Evolutionary conservation across 306 rosid genomes (phyloP).

Genomic region (Echinosophora koreensis): DNA sequence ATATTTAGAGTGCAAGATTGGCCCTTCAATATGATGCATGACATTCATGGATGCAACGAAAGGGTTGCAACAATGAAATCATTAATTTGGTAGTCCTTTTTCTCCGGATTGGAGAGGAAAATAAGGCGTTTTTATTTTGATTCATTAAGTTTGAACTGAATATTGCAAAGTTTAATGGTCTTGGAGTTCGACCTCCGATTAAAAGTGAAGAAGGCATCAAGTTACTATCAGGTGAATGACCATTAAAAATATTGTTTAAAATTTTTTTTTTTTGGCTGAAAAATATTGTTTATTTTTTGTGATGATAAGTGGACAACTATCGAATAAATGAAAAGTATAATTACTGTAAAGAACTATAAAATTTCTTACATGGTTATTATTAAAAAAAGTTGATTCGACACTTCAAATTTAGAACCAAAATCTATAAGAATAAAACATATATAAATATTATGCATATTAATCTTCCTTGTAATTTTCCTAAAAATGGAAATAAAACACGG

Average conservation of each 20-base stretch:
- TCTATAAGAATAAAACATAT: not conserved
- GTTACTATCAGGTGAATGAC: too few species aligned
- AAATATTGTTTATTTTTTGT: not conserved
- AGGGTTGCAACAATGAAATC: conserved; percentile 10
- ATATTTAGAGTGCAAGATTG: not conserved
- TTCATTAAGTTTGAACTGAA: not conserved
- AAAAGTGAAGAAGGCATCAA: too few species aligned
- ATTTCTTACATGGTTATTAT: not conserved
- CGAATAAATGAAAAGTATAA: not conserved
- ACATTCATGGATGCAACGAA: not conserved
- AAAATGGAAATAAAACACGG: not conserved
- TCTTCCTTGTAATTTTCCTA: not conserved
- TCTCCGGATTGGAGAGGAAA: too few species aligned
- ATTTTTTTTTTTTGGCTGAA: too few species aligned
- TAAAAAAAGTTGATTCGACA: not conserved
- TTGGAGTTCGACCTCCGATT: too few species aligned
- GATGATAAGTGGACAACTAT: not conserved
- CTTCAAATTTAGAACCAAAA: not conserved
- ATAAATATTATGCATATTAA: not conserved
- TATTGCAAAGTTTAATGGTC: too few species aligned
- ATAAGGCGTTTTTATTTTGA: not conserved
- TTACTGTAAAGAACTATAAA: not conserved
- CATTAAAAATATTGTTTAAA: not conserved
- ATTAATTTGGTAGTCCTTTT: too few species aligned
- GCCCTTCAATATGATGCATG: too few species aligned